Percentiles rank a stretch among this genome's conserved stretches.
These are phyloP conservation scores for Byssochlamys sp. DNA, from an alignment of 2,329 filamentous ascomycete species.

Conservation along the genomic window DNA sequence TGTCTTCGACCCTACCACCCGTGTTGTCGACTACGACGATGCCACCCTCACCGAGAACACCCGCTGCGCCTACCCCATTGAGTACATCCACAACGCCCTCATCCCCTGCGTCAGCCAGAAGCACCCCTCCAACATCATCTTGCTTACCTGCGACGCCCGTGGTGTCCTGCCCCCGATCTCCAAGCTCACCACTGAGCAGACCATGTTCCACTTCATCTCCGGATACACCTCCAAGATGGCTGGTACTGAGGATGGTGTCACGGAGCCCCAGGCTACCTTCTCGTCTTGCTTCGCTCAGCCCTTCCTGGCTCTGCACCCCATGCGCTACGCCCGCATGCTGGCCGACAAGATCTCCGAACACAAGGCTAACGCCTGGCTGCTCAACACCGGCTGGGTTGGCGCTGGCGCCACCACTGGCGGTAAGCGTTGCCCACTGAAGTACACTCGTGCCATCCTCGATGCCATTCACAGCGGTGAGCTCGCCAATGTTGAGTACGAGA, in stretches of 20 bases:
- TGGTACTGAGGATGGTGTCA: constrained; percentile 92
- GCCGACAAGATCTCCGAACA: constrained; percentile 94
- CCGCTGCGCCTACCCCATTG: constrained; percentile 94
- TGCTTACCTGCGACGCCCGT: constrained; percentile 93
- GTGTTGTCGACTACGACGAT: constrained; percentile 92
- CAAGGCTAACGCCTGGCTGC: constrained; percentile 92
- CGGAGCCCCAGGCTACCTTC: constrained; percentile 96
- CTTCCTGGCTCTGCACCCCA: constrained; percentile 96
- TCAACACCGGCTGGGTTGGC: constrained; percentile 97
- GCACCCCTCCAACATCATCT: constrained; percentile 94
- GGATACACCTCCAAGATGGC: constrained; percentile 99
- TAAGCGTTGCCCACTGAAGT: constrained; percentile 96
- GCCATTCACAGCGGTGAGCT: constrained; percentile 96
- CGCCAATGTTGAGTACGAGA: constrained; percentile 85
- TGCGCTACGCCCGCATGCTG: constrained; percentile 97
- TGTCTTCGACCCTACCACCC: constrained; percentile 84
- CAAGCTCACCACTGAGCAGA: constrained; percentile 87
- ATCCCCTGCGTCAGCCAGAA: constrained; percentile 81
- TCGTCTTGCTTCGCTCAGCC: constrained; percentile 98
- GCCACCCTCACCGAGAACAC: constrained; percentile 95
- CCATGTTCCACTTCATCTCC: constrained; percentile 99
- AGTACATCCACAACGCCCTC: constrained; percentile 98
- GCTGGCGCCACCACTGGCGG: constrained; percentile 82
- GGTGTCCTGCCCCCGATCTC: constrained; percentile 96
- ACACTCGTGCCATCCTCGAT: constrained; percentile 95